These are phyloP conservation scores for Yamadazyma laniorum DNA, from an alignment of 805 yeast genomes.

Conservation along the genomic window DNA sequence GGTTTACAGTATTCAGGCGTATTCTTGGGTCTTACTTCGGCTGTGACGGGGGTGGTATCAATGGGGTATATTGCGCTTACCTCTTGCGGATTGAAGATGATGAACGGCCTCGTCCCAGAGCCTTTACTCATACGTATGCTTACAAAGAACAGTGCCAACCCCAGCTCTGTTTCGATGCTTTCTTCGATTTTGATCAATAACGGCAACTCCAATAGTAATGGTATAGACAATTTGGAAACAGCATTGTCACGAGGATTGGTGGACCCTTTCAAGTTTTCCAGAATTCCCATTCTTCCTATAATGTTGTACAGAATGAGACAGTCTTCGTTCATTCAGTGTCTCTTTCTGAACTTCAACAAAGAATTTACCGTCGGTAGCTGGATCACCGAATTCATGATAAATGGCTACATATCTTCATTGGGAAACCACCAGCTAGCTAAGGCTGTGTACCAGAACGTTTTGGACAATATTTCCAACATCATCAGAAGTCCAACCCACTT, in stretches of 20 bases:
- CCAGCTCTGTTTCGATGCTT: conserved; percentile 3
- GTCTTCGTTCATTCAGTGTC: conserved; percentile 3
- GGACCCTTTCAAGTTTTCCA: conserved; percentile 36
- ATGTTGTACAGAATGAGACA: conserved; percentile 37
- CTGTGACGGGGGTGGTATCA: conserved; percentile 38
- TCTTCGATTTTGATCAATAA: conserved; percentile 14
- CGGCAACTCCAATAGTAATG: conserved; percentile 8
- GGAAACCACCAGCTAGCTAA: conserved; percentile 33
- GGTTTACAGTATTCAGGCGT: conserved; percentile 30
- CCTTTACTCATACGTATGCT: conserved; percentile 27
- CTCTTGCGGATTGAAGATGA: conserved; percentile 35
- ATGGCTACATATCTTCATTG: conserved; percentile 36
- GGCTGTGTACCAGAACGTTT: conserved; percentile 13
- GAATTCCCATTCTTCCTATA: conserved; percentile 39
- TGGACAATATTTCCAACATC: conserved; percentile 2
- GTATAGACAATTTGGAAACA: conserved; percentile 27
- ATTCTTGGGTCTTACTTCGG: conserved; percentile 37
- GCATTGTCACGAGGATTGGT: conserved; percentile 30
- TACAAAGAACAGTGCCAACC: conserved; percentile 1
- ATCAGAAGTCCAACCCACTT: conserved; percentile 9
- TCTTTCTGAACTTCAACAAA: conserved; percentile 1
- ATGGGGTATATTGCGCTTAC: conserved; percentile 41
- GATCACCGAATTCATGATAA: conserved; percentile 34
- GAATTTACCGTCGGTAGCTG: conserved; percentile 14
- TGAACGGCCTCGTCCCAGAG: conserved; percentile 37